Percentiles rank a stretch among this genome's conserved stretches.
phyloP scores from a whole-genome alignment of 148 eudicot genomes.

The Pouteria glomerata region DNA sequence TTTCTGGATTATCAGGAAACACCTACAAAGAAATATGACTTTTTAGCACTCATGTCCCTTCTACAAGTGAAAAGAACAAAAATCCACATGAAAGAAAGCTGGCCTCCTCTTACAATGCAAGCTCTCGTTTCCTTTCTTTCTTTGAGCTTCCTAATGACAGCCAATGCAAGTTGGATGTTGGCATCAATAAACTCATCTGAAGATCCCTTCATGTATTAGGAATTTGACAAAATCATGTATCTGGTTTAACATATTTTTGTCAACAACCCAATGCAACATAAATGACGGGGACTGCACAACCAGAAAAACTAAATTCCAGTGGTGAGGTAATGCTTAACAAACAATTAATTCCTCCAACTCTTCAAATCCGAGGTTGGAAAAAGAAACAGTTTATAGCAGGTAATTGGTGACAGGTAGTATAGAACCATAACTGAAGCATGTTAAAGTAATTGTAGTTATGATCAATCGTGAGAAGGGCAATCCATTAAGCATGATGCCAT shows the following conservation, averaged over 20 bases:
- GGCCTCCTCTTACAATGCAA: slow-evolving; percentile 60
- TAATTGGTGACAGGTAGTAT: neutral
- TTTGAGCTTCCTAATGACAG: slow-evolving; percentile 76
- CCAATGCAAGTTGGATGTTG: slow-evolving; percentile 83
- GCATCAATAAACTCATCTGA: slow-evolving; percentile 96
- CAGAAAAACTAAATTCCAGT: slow-evolving; percentile 1
- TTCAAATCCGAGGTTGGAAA: neutral
- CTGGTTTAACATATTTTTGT: slow-evolving; percentile 33
- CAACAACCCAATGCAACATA: slow-evolving; percentile 23
- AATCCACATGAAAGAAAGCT: neutral
- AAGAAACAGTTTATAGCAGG: neutral
- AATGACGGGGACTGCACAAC: neutral
- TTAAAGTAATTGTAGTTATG: neutral
- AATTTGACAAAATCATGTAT: slow-evolving; percentile 54
- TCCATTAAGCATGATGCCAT: neutral
- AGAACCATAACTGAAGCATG: neutral
- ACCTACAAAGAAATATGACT: slow-evolving; percentile 37
- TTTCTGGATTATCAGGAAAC: slow-evolving; percentile 94
- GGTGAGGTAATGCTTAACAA: neutral
- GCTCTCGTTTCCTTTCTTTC: slow-evolving; percentile 65
- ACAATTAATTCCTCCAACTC: neutral
- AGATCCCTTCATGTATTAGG: slow-evolving; percentile 88
- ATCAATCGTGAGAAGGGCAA: neutral
- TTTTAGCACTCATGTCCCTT: neutral
- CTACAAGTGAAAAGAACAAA: neutral